phyloP scores from a whole-genome alignment of 768 basidiomycete genomes.

The Pulveroboletus sp. region DNA sequence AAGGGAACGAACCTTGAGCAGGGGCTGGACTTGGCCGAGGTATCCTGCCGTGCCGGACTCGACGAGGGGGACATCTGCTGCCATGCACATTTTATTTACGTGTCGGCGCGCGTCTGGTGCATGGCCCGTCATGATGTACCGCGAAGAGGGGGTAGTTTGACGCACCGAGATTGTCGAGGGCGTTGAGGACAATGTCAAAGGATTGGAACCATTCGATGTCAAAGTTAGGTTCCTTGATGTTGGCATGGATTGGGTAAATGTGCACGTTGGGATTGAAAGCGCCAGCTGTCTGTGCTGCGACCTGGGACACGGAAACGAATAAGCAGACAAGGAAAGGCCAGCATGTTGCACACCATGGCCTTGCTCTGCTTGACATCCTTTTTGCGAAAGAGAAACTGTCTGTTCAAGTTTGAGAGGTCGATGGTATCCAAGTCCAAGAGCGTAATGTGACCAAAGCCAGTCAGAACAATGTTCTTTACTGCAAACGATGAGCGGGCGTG shows the following conservation, averaged over 20 bases:
- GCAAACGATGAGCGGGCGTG: background rate
- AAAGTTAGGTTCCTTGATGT: constrained; percentile 91
- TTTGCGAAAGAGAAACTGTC: constrained; percentile 95
- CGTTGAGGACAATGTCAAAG: constrained; percentile 93
- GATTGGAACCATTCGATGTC: constrained; percentile 87
- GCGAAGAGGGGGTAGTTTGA: constrained; percentile 1
- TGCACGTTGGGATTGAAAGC: constrained; percentile 86
- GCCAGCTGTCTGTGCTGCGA: constrained; percentile 79
- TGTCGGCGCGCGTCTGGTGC: constrained; percentile 86
- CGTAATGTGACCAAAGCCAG: constrained; percentile 90
- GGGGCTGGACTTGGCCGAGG: constrained; percentile 93
- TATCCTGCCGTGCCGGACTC: constrained; percentile 98
- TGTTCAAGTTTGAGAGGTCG: constrained; percentile 94
- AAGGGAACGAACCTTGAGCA: constrained; percentile 63
- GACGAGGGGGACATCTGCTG: constrained; percentile 84
- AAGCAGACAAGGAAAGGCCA: background rate
- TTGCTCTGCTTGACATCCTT: constrained; percentile 98
- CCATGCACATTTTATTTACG: constrained; percentile 98
- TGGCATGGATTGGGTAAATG: constrained; percentile 88
- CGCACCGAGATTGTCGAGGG: constrained; percentile 92
- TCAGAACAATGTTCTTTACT: constrained; percentile 96
- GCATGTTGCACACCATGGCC: constrained; percentile 59
- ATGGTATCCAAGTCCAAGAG: constrained; percentile 97
- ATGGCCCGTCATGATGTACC: background rate
- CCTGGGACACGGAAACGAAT: constrained; percentile 37